Percentiles rank a stretch among this genome's conserved stretches.
Conservation (phyloP, 768 basidiomycete species). For the Mycena leptocephala region DNA sequence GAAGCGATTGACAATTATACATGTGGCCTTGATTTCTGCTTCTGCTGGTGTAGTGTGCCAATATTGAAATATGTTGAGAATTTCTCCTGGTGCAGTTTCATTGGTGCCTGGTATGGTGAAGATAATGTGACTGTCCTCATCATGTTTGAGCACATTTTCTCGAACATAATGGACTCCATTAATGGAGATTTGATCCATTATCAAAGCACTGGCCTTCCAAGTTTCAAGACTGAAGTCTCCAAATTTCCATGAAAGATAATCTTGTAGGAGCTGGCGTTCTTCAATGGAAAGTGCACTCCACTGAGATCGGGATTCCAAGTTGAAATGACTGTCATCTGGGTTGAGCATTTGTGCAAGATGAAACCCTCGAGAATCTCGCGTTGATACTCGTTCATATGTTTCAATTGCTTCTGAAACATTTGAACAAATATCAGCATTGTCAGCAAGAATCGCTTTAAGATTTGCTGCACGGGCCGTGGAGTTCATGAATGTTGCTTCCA, state of each 20-base stretch:
- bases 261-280: background rate
- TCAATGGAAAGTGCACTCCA: background rate
- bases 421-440: background rate
- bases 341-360: constrained; percentile 5
- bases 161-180: background rate
- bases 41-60: background rate
- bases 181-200: constrained; percentile 13
- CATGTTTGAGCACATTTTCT: background rate
- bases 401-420: background rate
- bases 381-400: background rate
- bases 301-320: background rate
- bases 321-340: background rate
- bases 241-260: background rate
- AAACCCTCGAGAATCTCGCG: background rate
- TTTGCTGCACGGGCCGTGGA: constrained; percentile 23
- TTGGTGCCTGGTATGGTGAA: background rate
- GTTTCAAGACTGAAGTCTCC: background rate
- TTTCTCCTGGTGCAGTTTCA: background rate
- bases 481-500: constrained; percentile 33
- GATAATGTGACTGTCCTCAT: constrained; percentile 16
- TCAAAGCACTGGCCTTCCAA: background rate
- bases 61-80: background rate
- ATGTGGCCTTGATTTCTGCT: background rate
- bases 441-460: constrained; percentile 17
- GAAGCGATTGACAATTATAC: background rate